Evolutionary conservation across 2,329 filamentous ascomycete species (phyloP), one percentile per base, ranked within the genome.

Genomic region (Aspergillus brasiliensis): DNA sequence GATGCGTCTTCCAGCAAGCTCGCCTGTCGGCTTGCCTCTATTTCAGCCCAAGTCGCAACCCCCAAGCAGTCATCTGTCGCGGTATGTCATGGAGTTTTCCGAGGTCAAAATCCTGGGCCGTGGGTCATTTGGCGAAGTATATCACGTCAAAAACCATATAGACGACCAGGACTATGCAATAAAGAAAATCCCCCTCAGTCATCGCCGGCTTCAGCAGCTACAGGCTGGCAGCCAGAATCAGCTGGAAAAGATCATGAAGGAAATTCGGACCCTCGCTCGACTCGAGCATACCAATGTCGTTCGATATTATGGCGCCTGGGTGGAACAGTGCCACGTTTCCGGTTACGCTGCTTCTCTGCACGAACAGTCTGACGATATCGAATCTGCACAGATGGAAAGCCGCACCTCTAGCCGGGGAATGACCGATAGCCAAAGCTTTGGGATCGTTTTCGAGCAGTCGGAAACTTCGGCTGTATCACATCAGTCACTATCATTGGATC

Each of bases 261-360:
- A 89, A 71, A 82, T 89, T 8, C 80, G 85, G 51, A 86, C 85
- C 0, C 76, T 90, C 47, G 87, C 87, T 49, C 78, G 80, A 25
- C 76, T 89, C 15, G 84, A 89, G 48, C 87, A 90, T 71, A 80
- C 80, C 5, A 88, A 90, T 68, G 83, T 90, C 57, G 87, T 90
- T 37, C 81, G 87, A 23, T 90, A 90, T 66, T 86, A 85, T 68
- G 82, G 82, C 54, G 84, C 84, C 13, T 90, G 88, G 88, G 78
- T 88, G 13, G 88, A 90, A 66, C 75, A 77, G 55, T 71, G 66
- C 37, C 80, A 73, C 59, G 27, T 68, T 44, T 56, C 66, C 31
- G 52, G 54, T 11, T 52, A 63, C 11, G 44, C 63, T 8, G 57
- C 59, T 10, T 47, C 64, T 11, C 46, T 48, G 13, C 59, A 59